These are phyloP conservation scores for Beauveria varroae DNA, from an alignment of 2,329 filamentous ascomycete species.

Conservation along the genomic window DNA sequence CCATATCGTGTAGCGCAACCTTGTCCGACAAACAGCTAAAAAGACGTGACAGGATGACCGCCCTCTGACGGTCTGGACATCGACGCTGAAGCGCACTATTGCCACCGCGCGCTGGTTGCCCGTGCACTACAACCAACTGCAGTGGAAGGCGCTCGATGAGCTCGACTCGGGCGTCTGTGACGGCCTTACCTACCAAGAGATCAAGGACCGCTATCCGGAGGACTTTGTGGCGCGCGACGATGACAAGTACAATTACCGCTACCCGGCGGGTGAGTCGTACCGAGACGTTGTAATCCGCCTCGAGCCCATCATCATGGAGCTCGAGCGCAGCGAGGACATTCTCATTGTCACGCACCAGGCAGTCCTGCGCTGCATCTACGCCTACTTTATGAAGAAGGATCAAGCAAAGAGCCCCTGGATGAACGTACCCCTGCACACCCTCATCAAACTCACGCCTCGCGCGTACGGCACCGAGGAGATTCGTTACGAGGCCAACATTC, in stretches of 20 bases:
- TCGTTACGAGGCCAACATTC: slow-evolving; percentile 82
- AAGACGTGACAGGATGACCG: slow-evolving; percentile 42
- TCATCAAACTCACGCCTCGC: slow-evolving; percentile 92
- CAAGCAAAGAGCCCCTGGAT: slow-evolving; percentile 95
- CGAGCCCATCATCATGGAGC: slow-evolving; percentile 98
- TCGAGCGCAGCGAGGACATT: slow-evolving; percentile 93
- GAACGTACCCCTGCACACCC: slow-evolving; percentile 91
- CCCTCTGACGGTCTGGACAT: slow-evolving; percentile 56
- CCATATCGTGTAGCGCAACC: slow-evolving; percentile 19
- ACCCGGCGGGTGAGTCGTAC: slow-evolving; percentile 91
- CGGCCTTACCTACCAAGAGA: slow-evolving; percentile 91
- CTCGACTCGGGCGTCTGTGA: slow-evolving; percentile 96
- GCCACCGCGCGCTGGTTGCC: slow-evolving; percentile 82
- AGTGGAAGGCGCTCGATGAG: slow-evolving; percentile 98
- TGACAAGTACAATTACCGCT: slow-evolving; percentile 99
- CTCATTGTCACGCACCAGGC: slow-evolving; percentile 98
- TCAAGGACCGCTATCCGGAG: slow-evolving; percentile 83
- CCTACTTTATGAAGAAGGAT: slow-evolving; percentile 97
- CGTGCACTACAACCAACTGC: slow-evolving; percentile 79
- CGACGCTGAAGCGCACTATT: slow-evolving; percentile 71
- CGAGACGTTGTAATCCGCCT: slow-evolving; percentile 95
- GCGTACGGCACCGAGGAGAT: slow-evolving; percentile 92
- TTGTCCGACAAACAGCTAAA: neutral
- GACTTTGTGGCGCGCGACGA: slow-evolving; percentile 94
- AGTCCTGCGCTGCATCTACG: slow-evolving; percentile 92